A percentile compares a stretch with the other conserved stretches of the same genome.
Conservation (phyloP, 2,329 filamentous ascomycete genomes). For the Fusarium brevicatenulatum region DNA sequence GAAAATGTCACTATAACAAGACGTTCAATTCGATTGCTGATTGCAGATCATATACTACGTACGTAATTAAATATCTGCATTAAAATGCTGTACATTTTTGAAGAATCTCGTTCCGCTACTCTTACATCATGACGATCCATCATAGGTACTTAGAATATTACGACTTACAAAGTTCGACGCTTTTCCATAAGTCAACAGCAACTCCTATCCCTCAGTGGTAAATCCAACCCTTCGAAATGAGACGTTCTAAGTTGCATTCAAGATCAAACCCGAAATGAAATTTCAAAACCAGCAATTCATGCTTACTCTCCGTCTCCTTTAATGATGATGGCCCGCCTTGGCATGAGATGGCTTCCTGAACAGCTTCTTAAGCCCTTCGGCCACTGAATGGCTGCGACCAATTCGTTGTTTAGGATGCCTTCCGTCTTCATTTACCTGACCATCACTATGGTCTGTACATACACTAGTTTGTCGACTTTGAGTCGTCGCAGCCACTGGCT, state of each 20-base stretch:
- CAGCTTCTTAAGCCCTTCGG: conserved; percentile 52
- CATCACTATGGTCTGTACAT: conserved; percentile 6
- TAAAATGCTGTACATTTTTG: background rate
- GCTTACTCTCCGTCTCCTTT: background rate
- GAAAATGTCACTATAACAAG: background rate
- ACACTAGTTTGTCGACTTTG: conserved; percentile 17
- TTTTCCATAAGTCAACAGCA: background rate
- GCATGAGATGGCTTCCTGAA: conserved; percentile 49
- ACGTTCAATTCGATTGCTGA: background rate
- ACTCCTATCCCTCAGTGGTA: background rate
- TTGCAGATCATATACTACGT: background rate
- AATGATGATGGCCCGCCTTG: conserved; percentile 5
- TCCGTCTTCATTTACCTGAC: conserved; percentile 2
- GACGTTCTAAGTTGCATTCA: background rate
- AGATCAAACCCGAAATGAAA: background rate
- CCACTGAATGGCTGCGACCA: conserved; percentile 49
- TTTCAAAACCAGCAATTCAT: background rate
- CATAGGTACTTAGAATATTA: background rate
- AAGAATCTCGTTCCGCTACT: background rate
- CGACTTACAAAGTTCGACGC: conserved; percentile 3
- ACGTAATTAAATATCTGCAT: background rate
- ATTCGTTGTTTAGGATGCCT: conserved; percentile 17
- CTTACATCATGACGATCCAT: conserved; percentile 2
- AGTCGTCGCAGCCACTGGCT: background rate
- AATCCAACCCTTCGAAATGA: background rate